Conservation (phyloP, 2,329 filamentous ascomycete genomes). For the Colletotrichum tanaceti region DNA sequence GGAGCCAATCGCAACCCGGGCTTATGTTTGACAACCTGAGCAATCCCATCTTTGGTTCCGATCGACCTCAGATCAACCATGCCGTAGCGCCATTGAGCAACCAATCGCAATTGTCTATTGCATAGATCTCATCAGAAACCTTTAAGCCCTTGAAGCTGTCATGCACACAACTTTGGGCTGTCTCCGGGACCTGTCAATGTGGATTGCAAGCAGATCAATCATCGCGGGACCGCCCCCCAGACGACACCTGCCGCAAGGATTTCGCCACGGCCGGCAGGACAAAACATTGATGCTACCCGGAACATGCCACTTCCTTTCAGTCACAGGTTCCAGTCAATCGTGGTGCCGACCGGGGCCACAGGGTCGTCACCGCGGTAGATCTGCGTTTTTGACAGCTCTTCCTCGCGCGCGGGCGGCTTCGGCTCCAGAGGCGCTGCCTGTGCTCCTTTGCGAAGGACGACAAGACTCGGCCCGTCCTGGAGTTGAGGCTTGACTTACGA, state of each 20-base stretch:
- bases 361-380: conserved; percentile 39
- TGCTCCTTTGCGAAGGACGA: conserved; percentile 22
- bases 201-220: conserved; percentile 23
- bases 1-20: conserved; percentile 51
- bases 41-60: conserved; percentile 42
- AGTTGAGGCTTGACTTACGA: conserved; percentile 34
- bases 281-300: conserved; percentile 41
- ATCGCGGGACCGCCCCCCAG: conserved; percentile 26
- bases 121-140: conserved; percentile 40
- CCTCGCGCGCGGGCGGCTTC: conserved; percentile 36
- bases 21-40: conserved; percentile 43
- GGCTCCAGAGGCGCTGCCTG: conserved; percentile 32
- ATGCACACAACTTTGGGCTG: conserved; percentile 32
- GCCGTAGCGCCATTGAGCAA: conserved; percentile 40
- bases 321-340: conserved; percentile 34
- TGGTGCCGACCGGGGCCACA: conserved; percentile 32
- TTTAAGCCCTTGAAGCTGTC: conserved; percentile 35
- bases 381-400: conserved; percentile 40
- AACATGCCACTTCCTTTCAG: conserved; percentile 39
- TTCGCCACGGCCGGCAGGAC: conserved; percentile 36
- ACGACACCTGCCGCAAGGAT: conserved; percentile 26
- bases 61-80: conserved; percentile 42
- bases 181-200: conserved; percentile 40
- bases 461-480: conserved; percentile 33
- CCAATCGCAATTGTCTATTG: conserved; percentile 43